Conservation (phyloP, 306 rosid genomes). For the Carpinus viminea region DNA sequence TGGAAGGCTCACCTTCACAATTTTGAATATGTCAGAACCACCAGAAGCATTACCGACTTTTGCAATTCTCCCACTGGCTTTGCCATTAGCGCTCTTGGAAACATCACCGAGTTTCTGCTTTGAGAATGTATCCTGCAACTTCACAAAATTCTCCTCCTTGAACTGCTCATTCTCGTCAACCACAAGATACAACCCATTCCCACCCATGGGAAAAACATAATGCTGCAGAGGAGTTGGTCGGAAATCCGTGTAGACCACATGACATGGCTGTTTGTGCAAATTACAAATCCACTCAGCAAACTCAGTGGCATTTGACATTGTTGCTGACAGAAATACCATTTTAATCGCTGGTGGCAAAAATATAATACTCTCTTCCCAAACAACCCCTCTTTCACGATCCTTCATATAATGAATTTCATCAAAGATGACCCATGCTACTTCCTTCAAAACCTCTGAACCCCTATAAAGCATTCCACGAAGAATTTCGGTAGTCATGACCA, state of each 20-base stretch:
- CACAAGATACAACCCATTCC: constrained; percentile 81
- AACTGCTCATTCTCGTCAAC: constrained; percentile 89
- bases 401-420: constrained; percentile 97
- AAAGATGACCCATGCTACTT: constrained; percentile 95
- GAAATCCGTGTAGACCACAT: constrained; percentile 93
- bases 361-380: constrained; percentile 99
- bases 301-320: constrained; percentile 95
- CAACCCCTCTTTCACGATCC: constrained; percentile 97
- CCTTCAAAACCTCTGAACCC: constrained; percentile 88
- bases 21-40: constrained; percentile 89
- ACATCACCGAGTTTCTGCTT: constrained; percentile 60
- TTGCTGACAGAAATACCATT: constrained; percentile 93
- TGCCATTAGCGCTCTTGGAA: constrained; percentile 51
- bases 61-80: constrained; percentile 55
- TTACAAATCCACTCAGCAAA: constrained; percentile 97
- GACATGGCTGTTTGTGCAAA: constrained; percentile 91
- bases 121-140: constrained; percentile 68
- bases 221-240: constrained; percentile 95
- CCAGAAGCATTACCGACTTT: constrained; percentile 67
- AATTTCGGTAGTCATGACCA: constrained; percentile 93
- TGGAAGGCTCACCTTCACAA: constrained; percentile 70
- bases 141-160: constrained; percentile 74
- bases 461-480: constrained; percentile 93
- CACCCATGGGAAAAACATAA: constrained; percentile 78
- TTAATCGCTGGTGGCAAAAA: constrained; percentile 87